phyloP scores from a whole-genome alignment of 2,329 filamentous ascomycete species.

The Xylaria sp. region DNA sequence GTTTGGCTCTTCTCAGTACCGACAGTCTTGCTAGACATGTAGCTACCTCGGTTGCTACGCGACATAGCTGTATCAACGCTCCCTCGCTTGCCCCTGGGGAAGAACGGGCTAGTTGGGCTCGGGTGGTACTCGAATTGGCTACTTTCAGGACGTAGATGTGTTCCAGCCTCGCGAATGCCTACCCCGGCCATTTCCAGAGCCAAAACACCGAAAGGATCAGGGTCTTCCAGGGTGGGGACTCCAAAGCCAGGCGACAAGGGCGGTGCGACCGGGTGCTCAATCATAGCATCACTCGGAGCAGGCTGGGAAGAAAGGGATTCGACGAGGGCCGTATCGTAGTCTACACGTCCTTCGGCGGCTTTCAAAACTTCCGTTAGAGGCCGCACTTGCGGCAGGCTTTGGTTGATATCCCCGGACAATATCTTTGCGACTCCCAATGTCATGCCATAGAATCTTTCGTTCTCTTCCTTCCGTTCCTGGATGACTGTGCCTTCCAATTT shows the following conservation, averaged over 20 bases:
- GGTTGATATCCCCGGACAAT: slow-evolving; percentile 61
- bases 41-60: slow-evolving; percentile 73
- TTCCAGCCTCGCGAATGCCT: slow-evolving; percentile 89
- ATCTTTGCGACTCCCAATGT: slow-evolving; percentile 61
- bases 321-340: slow-evolving; percentile 73
- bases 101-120: slow-evolving; percentile 75
- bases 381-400: slow-evolving; percentile 59
- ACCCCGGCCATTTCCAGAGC: slow-evolving; percentile 90
- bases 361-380: slow-evolving; percentile 82
- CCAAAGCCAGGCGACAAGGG: slow-evolving; percentile 67
- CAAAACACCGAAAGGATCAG: slow-evolving; percentile 89
- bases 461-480: slow-evolving; percentile 63
- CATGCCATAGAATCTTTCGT: slow-evolving; percentile 62
- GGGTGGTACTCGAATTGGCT: slow-evolving; percentile 85
- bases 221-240: slow-evolving; percentile 78
- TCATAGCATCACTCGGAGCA: slow-evolving; percentile 75
- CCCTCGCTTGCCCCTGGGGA: slow-evolving; percentile 62
- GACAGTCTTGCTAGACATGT: slow-evolving; percentile 70
- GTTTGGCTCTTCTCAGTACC: slow-evolving; percentile 67
- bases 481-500: slow-evolving; percentile 63
- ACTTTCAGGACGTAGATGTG: slow-evolving; percentile 72
- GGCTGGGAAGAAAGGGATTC: slow-evolving; percentile 67
- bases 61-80: slow-evolving; percentile 70
- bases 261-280: slow-evolving; percentile 52
- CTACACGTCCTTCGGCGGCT: slow-evolving; percentile 80